Percentiles rank a stretch among this genome's conserved stretches.
Conservation (phyloP, 805 yeast species). For the Wickerhamiella domercqiae region DNA sequence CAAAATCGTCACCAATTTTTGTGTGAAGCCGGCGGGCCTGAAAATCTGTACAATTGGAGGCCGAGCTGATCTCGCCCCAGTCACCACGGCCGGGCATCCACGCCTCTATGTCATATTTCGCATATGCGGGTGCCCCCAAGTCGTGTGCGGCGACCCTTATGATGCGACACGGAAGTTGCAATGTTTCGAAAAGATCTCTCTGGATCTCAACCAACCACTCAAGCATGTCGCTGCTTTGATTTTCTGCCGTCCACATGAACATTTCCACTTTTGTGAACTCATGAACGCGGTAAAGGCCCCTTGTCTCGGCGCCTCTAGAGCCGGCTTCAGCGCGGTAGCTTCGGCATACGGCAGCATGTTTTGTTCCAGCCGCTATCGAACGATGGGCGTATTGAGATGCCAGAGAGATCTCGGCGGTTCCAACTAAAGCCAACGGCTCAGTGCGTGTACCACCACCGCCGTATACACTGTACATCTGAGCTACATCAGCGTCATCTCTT, state of each 20-base stretch:
- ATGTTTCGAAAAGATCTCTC: conserved; percentile 35
- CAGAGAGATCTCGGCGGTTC: conserved; percentile 90
- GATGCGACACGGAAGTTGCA: conserved; percentile 71
- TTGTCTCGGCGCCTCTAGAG: conserved; percentile 82
- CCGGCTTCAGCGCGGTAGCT: conserved; percentile 96
- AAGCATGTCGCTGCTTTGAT: conserved; percentile 21
- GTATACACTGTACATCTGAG: conserved; percentile 61
- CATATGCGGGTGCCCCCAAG: conserved; percentile 83
- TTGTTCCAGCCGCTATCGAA: conserved; percentile 22
- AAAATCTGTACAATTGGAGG: conserved; percentile 84
- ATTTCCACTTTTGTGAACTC: conserved; percentile 92
- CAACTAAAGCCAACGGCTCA: conserved; percentile 51
- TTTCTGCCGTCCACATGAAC: conserved; percentile 48
- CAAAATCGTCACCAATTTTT: conserved; percentile 29
- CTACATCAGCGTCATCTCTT: conserved; percentile 71
- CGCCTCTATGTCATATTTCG: conserved; percentile 87
- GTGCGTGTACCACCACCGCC: conserved; percentile 18
- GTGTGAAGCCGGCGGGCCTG: conserved; percentile 77
- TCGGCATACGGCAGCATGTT: conserved; percentile 50
- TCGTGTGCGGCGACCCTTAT: conserved; percentile 82
- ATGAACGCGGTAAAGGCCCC: conserved; percentile 86
- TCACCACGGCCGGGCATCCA: conserved; percentile 95
- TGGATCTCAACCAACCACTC: conserved; percentile 53
- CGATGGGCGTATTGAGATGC: conserved; percentile 61
- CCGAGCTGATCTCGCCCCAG: conserved; percentile 87